phyloP scores from a whole-genome alignment of 2,329 filamentous ascomycete genomes.

The Pseudogymnoascus sp. region DNA sequence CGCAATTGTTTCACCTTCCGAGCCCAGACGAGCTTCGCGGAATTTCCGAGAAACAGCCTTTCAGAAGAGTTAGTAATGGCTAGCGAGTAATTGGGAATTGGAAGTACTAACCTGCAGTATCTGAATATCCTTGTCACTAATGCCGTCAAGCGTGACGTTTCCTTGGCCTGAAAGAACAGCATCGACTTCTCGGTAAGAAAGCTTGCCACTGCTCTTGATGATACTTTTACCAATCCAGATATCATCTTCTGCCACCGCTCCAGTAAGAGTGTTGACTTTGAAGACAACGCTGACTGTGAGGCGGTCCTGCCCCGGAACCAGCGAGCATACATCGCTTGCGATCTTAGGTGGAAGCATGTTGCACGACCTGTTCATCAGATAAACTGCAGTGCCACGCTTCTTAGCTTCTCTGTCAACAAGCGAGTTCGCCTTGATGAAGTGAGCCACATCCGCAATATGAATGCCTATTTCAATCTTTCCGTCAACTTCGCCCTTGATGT shows the following conservation, averaged over 20 bases:
- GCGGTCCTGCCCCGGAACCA: constrained; percentile 80
- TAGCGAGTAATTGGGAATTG: not conserved
- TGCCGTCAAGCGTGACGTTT: constrained; percentile 56
- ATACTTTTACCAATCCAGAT: constrained; percentile 92
- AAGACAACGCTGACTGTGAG: constrained; percentile 91
- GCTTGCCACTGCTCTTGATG: constrained; percentile 82
- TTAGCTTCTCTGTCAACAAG: constrained; percentile 94
- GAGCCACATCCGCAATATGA: constrained; percentile 88
- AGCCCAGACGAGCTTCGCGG: constrained; percentile 77
- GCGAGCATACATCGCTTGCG: constrained; percentile 78
- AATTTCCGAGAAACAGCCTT: constrained; percentile 75
- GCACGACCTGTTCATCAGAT: constrained; percentile 79
- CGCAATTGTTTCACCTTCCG: constrained; percentile 71
- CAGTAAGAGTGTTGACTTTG: constrained; percentile 75
- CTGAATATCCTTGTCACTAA: constrained; percentile 69
- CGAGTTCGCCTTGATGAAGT: constrained; percentile 95
- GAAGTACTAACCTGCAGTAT: constrained; percentile 58
- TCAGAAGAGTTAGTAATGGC: constrained; percentile 33
- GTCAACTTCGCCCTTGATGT: constrained; percentile 76
- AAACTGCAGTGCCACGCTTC: constrained; percentile 94
- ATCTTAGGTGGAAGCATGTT: constrained; percentile 84
- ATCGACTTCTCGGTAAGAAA: constrained; percentile 82
- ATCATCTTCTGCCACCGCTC: constrained; percentile 73
- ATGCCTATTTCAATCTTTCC: constrained; percentile 90
- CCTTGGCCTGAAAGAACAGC: constrained; percentile 61